Evolutionary conservation across 805 yeast genomes (phyloP), one percentile per base, ranked within the genome.

Genomic region (Metschnikowia continentalis): DNA sequence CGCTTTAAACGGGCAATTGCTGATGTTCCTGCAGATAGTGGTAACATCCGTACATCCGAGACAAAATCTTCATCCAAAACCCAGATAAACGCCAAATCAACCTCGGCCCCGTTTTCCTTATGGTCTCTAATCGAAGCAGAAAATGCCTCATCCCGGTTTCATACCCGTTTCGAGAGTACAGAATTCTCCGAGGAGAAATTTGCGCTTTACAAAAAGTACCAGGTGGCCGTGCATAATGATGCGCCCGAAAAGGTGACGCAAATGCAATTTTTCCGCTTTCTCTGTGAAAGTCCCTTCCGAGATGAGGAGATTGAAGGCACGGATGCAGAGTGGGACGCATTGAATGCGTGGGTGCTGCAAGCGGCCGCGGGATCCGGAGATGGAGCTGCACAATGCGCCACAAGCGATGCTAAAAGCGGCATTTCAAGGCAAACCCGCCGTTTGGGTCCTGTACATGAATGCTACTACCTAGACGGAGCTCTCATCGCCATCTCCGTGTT

Each of bases 401-500:
- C 42, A 39, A 15, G 19, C 20, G 40, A 19, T 5, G 20, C 17
- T 4, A 20, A 20, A 7, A 48, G 13, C 23, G n/a, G 19, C 13
- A 13, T 6, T 8, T 3, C 30, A 3, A n/a, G 22, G 33, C 35
- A 40, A 26, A 30, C 43, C 44, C 42, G 46, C 38, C 55, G 74
- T 38, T 54, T 67, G 6, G 96, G 92, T 2, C 88, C 90, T 1
- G 75, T 79, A 2, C 97, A 90, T 65, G 95, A 89, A 61, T 79
- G 88, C 62, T 90, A 89, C 61, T 88, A 85, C 59, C 64, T 77
- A 15, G 79, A 87, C 42, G 81, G 67, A 3, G 74, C 77, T 54
- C 70, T 90, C 19, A 79, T 88, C 38, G 96, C 92, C 0, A 68
- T 90, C 35, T 88, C 88, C 0, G 88, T 90, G 0, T 61, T 86